Evolutionary conservation across 2,329 filamentous ascomycete species (phyloP).

Genomic region (Clarireedia sp.): DNA sequence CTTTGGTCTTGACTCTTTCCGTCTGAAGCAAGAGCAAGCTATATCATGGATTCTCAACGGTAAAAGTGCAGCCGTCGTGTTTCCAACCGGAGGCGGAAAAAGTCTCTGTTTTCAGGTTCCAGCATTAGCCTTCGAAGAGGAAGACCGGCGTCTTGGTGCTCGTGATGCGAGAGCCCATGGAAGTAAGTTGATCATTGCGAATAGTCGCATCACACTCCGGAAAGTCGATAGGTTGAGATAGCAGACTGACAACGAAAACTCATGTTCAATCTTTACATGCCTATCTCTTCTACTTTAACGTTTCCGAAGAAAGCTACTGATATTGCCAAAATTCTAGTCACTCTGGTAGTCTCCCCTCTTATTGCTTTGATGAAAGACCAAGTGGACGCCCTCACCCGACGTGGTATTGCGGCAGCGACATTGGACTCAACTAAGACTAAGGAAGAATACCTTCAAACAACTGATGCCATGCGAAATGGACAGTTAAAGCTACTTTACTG

Average conservation of each 20-base stretch:
- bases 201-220: background rate
- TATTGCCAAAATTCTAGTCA: conserved; percentile 28
- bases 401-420: conserved; percentile 44
- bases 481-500: conserved; percentile 48
- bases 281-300: background rate
- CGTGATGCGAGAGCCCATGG: conserved; percentile 29
- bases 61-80: conserved; percentile 36
- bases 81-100: conserved; percentile 37
- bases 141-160: conserved; percentile 29
- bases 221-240: background rate
- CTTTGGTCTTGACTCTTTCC: conserved; percentile 37
- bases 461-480: conserved; percentile 39
- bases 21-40: conserved; percentile 38
- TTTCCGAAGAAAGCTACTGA: background rate
- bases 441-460: conserved; percentile 33
- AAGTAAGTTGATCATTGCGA: conserved; percentile 13
- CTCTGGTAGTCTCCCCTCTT: conserved; percentile 47
- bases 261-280: background rate
- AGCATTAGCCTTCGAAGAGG: conserved; percentile 35
- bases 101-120: conserved; percentile 37
- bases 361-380: conserved; percentile 56
- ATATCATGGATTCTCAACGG: conserved; percentile 37
- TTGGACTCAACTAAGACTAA: conserved; percentile 47
- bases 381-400: conserved; percentile 43
- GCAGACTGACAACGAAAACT: background rate